phyloP scores from a whole-genome alignment of 2,329 filamentous ascomycete genomes.

The Venturia aucupariae region DNA sequence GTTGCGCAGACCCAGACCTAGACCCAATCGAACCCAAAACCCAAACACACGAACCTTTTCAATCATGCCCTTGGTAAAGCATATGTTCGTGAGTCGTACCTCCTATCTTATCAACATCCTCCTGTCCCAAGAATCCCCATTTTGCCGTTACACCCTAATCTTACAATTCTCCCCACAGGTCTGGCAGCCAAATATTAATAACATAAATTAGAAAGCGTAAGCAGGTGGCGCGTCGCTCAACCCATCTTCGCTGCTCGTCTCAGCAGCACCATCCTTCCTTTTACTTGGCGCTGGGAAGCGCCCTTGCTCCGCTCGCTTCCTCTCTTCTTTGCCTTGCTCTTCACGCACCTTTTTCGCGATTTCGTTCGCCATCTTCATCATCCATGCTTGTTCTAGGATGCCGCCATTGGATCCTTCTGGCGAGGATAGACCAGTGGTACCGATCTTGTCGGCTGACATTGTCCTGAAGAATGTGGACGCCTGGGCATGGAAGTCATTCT shows the following conservation, averaged over 20 bases:
- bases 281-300: neutral
- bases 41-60: neutral
- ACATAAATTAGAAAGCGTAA: slow-evolving; percentile 12
- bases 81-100: neutral
- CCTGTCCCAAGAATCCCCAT: neutral
- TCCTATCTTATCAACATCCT: neutral
- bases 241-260: slow-evolving; percentile 5
- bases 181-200: neutral
- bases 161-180: neutral
- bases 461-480: slow-evolving; percentile 18
- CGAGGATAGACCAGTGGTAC: neutral
- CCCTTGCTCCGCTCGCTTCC: neutral
- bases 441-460: slow-evolving; percentile 21
- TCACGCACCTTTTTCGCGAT: slow-evolving; percentile 82
- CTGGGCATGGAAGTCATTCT: slow-evolving; percentile 15
- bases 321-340: slow-evolving; percentile 51
- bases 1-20: no score
- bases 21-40: neutral
- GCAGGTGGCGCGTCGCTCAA: slow-evolving; percentile 8
- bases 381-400: slow-evolving; percentile 74
- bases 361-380: slow-evolving; percentile 88
- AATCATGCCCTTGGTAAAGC: neutral
- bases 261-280: neutral
- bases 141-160: neutral
- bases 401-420: slow-evolving; percentile 28